These are phyloP conservation scores for Diaporthe sp. DNA, from an alignment of 2,329 filamentous ascomycete genomes.

Conservation along the genomic window DNA sequence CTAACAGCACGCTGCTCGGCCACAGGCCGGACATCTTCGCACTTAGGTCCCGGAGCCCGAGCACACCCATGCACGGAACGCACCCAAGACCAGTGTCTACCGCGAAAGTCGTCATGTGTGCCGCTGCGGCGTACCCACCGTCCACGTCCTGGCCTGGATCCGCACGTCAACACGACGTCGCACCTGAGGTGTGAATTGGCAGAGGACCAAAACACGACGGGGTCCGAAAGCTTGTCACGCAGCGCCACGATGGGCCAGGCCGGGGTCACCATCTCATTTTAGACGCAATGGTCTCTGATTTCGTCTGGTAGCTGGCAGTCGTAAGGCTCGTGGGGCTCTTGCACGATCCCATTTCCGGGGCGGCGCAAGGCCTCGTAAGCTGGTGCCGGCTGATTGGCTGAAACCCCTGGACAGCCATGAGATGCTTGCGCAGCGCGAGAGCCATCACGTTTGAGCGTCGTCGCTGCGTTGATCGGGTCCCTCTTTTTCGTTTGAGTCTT, in stretches of 20 bases:
- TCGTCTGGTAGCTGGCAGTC: slow-evolving; percentile 9
- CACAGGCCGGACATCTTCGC: not conserved
- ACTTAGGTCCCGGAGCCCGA: not conserved
- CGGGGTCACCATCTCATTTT: slow-evolving; percentile 10
- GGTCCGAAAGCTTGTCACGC: slow-evolving; percentile 18
- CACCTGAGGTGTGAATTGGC: not conserved
- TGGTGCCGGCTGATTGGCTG: slow-evolving; percentile 47
- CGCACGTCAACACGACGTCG: slow-evolving; percentile 18
- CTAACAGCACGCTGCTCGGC: not conserved
- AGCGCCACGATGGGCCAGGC: slow-evolving; percentile 6
- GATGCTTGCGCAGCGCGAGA: slow-evolving; percentile 41
- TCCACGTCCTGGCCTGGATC: not conserved
- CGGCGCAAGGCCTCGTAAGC: slow-evolving; percentile 50
- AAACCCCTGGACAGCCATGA: slow-evolving; percentile 25
- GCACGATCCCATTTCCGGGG: slow-evolving; percentile 39
- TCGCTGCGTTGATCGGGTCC: not conserved
- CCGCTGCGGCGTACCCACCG: not conserved
- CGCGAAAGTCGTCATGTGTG: not conserved
- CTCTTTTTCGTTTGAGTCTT: not conserved
- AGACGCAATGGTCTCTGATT: slow-evolving; percentile 10
- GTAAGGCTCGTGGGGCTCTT: slow-evolving; percentile 37
- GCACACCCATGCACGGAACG: not conserved
- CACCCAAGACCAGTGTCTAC: slow-evolving; percentile 13
- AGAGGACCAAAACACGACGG: not conserved
- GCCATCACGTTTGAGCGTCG: slow-evolving; percentile 24